Evolutionary conservation across 2,329 filamentous ascomycete species (phyloP).

Genomic region (Byssoonygena ceratinophila): DNA sequence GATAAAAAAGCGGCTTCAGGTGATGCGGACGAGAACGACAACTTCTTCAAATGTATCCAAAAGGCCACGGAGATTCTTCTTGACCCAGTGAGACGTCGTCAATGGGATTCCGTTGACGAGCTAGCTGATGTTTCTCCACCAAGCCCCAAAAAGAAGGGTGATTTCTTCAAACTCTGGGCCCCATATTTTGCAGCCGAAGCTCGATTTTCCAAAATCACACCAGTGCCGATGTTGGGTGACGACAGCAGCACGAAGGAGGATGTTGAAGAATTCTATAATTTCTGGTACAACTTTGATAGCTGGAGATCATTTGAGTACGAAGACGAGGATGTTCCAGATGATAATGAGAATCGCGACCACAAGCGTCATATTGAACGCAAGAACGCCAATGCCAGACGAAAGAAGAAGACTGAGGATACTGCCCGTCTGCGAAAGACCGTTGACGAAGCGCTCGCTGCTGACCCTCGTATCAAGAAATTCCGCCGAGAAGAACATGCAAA

Average conservation of each 20-base stretch:
- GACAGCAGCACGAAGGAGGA: conserved; percentile 77
- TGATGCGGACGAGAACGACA: conserved; percentile 72
- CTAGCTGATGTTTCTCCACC: conserved; percentile 85
- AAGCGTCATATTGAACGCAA: conserved; percentile 97
- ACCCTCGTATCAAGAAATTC: conserved; percentile 98
- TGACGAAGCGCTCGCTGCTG: conserved; percentile 70
- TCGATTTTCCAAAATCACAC: conserved; percentile 84
- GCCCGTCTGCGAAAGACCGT: conserved; percentile 79
- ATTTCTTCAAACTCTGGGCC: conserved; percentile 93
- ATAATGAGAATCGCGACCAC: conserved; percentile 98
- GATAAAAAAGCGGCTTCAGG: conserved; percentile 96
- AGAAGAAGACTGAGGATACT: conserved; percentile 99
- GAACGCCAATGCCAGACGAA: conserved; percentile 93
- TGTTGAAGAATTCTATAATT: conserved; percentile 96
- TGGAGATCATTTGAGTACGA: conserved; percentile 98
- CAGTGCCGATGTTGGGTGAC: conserved; percentile 76
- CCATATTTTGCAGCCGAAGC: conserved; percentile 82
- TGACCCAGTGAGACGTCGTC: conserved; percentile 82
- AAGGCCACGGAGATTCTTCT: conserved; percentile 90
- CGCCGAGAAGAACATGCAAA: conserved; percentile 77
- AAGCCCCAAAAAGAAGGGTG: conserved; percentile 69
- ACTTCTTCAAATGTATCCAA: conserved; percentile 99
- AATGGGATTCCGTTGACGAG: conserved; percentile 96
- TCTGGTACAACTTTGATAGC: conserved; percentile 99
- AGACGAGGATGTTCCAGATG: conserved; percentile 96